Conservation (phyloP, 371 early-diverging fungal genomes). For the Rhizopus microsporus region DNA sequence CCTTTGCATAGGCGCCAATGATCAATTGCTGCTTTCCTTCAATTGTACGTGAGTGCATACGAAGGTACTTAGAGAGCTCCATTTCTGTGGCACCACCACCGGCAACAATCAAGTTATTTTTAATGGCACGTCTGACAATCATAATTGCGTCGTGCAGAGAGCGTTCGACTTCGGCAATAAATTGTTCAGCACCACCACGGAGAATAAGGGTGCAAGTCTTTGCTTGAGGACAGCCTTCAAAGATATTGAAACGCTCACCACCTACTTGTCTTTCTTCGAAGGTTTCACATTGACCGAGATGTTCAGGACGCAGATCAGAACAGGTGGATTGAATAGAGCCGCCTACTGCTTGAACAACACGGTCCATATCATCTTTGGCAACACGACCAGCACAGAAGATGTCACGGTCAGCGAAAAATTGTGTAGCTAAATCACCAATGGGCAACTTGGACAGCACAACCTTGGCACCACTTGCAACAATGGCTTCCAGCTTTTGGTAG, state of each 20-base stretch:
- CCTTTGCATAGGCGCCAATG: constrained; percentile 95
- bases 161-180: constrained; percentile 99
- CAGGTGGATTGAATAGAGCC: constrained; percentile 92
- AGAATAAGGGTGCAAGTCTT: constrained; percentile 97
- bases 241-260: constrained; percentile 97
- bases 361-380: constrained; percentile 88
- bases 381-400: constrained; percentile 99
- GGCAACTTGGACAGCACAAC: constrained; percentile 99
- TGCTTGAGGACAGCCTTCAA: constrained; percentile 89
- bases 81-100: constrained; percentile 99
- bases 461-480: constrained; percentile 97
- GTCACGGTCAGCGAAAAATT: constrained; percentile 99
- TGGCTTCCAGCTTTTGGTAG: constrained; percentile 97
- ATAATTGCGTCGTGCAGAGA: constrained; percentile 99
- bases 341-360: constrained; percentile 96
- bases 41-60: constrained; percentile 89
- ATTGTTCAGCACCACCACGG: constrained; percentile 99
- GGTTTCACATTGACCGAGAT: constrained; percentile 86
- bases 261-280: constrained; percentile 99
- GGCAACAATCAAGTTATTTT: constrained; percentile 93
- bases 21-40: constrained; percentile 98
- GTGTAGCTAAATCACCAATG: constrained; percentile 99
- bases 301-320: constrained; percentile 79
- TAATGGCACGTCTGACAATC: constrained; percentile 97
- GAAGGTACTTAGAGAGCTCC: constrained; percentile 94